Base-by-base conservation (phyloP, 139 green algal genomes). In the Limnomonas spitsbergensis region DNA sequence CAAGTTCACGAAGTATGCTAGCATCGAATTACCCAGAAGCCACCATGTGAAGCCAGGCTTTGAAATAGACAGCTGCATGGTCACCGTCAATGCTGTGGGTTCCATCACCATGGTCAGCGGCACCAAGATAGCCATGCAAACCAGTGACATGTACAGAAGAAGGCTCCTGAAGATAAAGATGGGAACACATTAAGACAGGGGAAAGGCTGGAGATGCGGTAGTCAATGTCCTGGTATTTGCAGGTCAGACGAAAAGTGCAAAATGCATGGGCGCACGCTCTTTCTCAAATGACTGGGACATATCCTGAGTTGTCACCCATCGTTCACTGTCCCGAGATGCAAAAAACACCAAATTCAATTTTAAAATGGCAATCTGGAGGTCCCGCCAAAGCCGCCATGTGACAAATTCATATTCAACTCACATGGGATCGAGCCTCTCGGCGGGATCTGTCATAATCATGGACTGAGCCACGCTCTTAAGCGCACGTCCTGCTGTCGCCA, bases 1-100 rank as follows among this genome's bases (percentile, higher is more conserved):
- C 31, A 98, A 88, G 87, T 98, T 98, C 56, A 97, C 92, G 40
- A 95, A 92, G 86, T 97, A 98, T 0, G 95, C 94, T 3, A 97
- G 83, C 27, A 83, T 81, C 35, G 85, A 91, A 84, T 98, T 98
- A 66, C 84, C 53, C n/a, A 98, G 61, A 68, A 98, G 80, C 38
- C 77, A 82, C 66, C 88, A 86, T 69, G 82, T 82, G 71, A 97
- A 97, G 38, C 66, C 72, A 27, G 79, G 71, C 1, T 72, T 72
- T 36, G 39, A 53, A 38, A 31, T 69, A 31, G 54, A 7, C 38
- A 84, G 66, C 14, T 6, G 0, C 9, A 77, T 3, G 4, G 71
- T 54, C 35, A 36, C 26, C 20, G 4, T 0, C 27, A 83, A 85
- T 2, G 80, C 47, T 0, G 56, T 71, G 0, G 88, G 88, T 86